Base-by-base conservation (phyloP, 768 basidiomycete genomes). In the Dacryopinax spathularia region DNA sequence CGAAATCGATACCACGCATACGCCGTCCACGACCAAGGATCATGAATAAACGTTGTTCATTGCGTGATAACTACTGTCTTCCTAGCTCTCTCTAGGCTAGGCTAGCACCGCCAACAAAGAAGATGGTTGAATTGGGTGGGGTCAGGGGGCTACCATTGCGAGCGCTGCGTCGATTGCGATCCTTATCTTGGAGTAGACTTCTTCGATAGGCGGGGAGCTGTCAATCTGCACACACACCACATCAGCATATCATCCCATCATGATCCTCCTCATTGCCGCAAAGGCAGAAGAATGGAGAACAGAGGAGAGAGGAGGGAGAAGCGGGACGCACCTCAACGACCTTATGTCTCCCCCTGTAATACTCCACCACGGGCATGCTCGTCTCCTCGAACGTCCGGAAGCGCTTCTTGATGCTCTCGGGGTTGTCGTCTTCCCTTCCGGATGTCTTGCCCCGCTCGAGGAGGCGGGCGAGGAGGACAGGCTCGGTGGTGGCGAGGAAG, bases 391-490 rank as follows among this genome's bases (percentile, higher is more conserved):
- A 79, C 86, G 20, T 72, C 89, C 93, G 78, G 78, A 98, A 97
- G n/a, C 96, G 88, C 76, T 98, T 99, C 77, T 82, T 87, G 75
- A 99, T 95, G 72, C 86, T 91, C 73, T 95, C 91, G 13, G 77
- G 78, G 72, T 99, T 99, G 73, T 99, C 96, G 70, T 99, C 96
- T 70, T 92, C 94, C 15, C 96, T 81, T 16, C 96, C 95, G 63
- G 88, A 91, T 0, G 94, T 98, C 79, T 97, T 87, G 27, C 87
- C 87, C 25, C 96, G 85, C 73, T 93, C 87, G 61, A 94, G 79
- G 64, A 99, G 79, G 62, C 96, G 88, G 66, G 79, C 74, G 31
- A 88, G 80, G 87, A 98, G 90, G 67, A 92, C 86, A 59, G 89
- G 82, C 71, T 98, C 87, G 15, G 89, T 86, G 9, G 92, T 93